phyloP scores from a whole-genome alignment of 1,139 yeast genomes.

The Candida tetrigidarum region DNA sequence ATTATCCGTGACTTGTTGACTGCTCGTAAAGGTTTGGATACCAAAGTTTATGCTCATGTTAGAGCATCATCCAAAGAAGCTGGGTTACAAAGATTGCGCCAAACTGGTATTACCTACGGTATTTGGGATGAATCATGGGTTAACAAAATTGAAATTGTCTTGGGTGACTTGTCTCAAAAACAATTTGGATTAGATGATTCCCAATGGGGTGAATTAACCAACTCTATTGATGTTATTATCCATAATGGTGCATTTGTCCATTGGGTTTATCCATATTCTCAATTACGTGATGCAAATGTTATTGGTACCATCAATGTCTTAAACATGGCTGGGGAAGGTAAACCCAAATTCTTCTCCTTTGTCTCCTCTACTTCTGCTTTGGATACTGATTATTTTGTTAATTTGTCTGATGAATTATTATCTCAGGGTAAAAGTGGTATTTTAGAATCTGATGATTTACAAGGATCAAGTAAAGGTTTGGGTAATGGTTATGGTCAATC shows the following conservation, averaged over 20 bases:
- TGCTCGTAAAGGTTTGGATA: conserved; percentile 40
- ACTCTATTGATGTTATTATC: conserved; percentile 75
- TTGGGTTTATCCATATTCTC: conserved; percentile 96
- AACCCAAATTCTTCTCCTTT: conserved; percentile 84
- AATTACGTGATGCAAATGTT: conserved; percentile 92
- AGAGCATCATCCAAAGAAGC: conserved; percentile 73
- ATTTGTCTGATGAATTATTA: conserved; percentile 71
- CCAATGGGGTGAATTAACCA: conserved; percentile 61
- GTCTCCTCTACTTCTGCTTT: conserved; percentile 95
- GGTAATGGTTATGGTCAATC: conserved; percentile 97
- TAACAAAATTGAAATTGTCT: conserved; percentile 64
- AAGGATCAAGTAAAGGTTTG: conserved; percentile 80
- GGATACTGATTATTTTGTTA: conserved; percentile 81
- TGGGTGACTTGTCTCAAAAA: conserved; percentile 78
- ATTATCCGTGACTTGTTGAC: conserved; percentile 75
- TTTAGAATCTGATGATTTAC: conserved; percentile 78
- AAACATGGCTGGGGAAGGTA: conserved; percentile 79
- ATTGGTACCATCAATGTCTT: conserved; percentile 84
- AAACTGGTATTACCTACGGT: conserved; percentile 85
- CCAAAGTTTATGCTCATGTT: conserved; percentile 84
- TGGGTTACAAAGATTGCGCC: conserved; percentile 76
- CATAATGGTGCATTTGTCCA: conserved; percentile 99
- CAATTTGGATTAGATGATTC: conserved; percentile 69
- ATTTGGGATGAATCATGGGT: conserved; percentile 75
- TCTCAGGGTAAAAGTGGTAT: conserved; percentile 73